Base-by-base conservation (phyloP, 345 rosid genomes). In the Jatropha curcas region DNA sequence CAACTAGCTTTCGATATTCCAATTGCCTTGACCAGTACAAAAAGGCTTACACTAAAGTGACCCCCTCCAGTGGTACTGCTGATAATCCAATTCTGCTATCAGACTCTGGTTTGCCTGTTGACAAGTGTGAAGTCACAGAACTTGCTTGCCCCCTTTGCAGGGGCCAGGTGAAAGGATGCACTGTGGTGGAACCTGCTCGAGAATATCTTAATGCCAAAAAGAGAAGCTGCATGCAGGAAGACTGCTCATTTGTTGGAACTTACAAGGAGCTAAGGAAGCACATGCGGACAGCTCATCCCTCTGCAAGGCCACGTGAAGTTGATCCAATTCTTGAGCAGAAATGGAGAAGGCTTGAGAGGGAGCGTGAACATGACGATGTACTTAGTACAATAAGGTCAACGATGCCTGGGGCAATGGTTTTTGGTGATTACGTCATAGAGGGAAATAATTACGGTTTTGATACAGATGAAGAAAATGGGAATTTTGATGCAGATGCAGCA, bases 81-180 rank as follows among this genome's bases (percentile, higher is more conserved):
- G 81, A 82, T 41, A 75, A 76, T 71, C 72, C 84, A 22, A 77
- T 81, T 61, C 24, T 45, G 52, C 46, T 67, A 5, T 67, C 83
- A 5, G 86, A 82, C 59, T 75, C 83, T 16, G 67, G 58, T 70
- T 76, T 72, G 80, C 77, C 77, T 30, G 55, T 39, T 63, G 87
- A 73, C 68, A 93, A 87, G 73, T 81, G 86, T 78, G 93, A 88
- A 79, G 78, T 55, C 28, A 73, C 85, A 14, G 86, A 90, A 75
- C 91, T 94, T 76, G 85, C 87, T 1, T 94, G 98, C 76, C 98
- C 98, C 7, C 97, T 94, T 58, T 94, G 97, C 81, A 84, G 98
- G 79, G 98, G 98, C 55, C 90, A 90, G 84, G 95, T 92, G 80
- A 92, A 92, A 86, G 98, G 98, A 11, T 94, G 97, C 97, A 94